A percentile compares a stretch with the other conserved stretches of the same genome.
Conservation (phyloP, 1,139 yeast species). For the Suhomyces atakaporum region DNA sequence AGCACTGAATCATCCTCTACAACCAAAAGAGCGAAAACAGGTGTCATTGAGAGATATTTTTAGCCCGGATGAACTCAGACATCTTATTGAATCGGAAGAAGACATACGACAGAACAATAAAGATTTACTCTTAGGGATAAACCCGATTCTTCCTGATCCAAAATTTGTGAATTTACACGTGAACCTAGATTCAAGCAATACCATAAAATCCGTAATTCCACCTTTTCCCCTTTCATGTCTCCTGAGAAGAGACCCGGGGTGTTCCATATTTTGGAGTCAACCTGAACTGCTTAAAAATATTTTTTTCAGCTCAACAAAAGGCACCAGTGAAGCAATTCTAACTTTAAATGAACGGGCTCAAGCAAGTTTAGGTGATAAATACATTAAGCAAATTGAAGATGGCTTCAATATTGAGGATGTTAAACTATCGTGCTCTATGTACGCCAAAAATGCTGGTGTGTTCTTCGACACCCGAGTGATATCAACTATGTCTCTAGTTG, state of each 20-base stretch:
- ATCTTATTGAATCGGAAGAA: slow-evolving; percentile 6
- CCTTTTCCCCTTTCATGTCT: slow-evolving; percentile 18
- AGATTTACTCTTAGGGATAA: slow-evolving; percentile 7
- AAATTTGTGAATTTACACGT: slow-evolving; percentile 8
- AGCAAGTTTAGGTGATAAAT: slow-evolving; percentile 13
- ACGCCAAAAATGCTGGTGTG: slow-evolving; percentile 13
- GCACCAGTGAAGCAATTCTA: slow-evolving; percentile 6
- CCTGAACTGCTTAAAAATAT: slow-evolving; percentile 10
- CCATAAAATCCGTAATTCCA: slow-evolving; percentile 10
- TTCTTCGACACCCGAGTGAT: slow-evolving; percentile 6
- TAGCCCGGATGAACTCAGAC: background rate
- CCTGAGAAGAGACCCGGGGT: slow-evolving; percentile 23
- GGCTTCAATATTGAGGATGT: slow-evolving; percentile 15
- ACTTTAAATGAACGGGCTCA: slow-evolving; percentile 11
- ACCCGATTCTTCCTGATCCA: slow-evolving; percentile 8
- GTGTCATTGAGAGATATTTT: background rate
- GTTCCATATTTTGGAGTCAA: slow-evolving; percentile 17
- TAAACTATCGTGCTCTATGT: slow-evolving; percentile 16
- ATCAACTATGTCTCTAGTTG: slow-evolving; percentile 4
- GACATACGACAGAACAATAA: slow-evolving; percentile 1
- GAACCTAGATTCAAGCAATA: slow-evolving; percentile 1
- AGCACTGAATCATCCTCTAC: background rate
- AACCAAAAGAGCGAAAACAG: background rate
- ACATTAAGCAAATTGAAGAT: slow-evolving; percentile 18
- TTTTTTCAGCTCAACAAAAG: slow-evolving; percentile 11